These are phyloP conservation scores for Graphilbum sp. DNA, from an alignment of 2,329 filamentous ascomycete genomes.

Conservation along the genomic window DNA sequence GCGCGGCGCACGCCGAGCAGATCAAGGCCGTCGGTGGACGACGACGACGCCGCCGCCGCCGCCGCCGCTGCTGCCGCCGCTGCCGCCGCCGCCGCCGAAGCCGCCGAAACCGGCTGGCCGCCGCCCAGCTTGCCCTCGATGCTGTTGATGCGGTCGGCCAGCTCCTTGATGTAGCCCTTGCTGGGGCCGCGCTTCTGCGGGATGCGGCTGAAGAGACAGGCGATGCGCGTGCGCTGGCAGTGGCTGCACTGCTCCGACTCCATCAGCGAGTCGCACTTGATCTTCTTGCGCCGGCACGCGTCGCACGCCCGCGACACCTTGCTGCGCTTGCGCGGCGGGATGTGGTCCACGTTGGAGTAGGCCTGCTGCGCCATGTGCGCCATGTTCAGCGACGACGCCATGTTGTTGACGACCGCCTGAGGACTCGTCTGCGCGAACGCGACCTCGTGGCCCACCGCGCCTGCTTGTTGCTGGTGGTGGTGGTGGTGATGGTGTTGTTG, in stretches of 20 bases:
- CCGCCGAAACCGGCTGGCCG: slow-evolving; percentile 13
- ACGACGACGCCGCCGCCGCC: neutral
- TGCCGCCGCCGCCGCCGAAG: neutral
- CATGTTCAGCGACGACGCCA: slow-evolving; percentile 18
- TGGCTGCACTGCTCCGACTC: slow-evolving; percentile 66
- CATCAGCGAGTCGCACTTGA: slow-evolving; percentile 69
- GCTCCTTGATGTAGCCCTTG: slow-evolving; percentile 84
- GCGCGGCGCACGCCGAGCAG: slow-evolving; percentile 14
- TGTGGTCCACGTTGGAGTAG: slow-evolving; percentile 31
- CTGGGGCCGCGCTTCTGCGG: slow-evolving; percentile 80
- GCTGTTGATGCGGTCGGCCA: slow-evolving; percentile 68
- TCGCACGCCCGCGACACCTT: slow-evolving; percentile 84
- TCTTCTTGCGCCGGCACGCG: slow-evolving; percentile 78
- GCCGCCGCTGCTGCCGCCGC: neutral
- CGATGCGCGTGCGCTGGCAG: slow-evolving; percentile 59
- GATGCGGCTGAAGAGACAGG: slow-evolving; percentile 71
- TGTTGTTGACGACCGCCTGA: slow-evolving; percentile 10
- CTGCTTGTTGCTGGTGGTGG: slow-evolving; percentile 6
- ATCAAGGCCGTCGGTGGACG: slow-evolving; percentile 18
- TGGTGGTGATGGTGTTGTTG: too few species aligned
- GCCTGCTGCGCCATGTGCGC: slow-evolving; percentile 26
- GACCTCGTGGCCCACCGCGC: slow-evolving; percentile 8
- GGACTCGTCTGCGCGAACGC: slow-evolving; percentile 7
- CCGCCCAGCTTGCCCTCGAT: slow-evolving; percentile 63
- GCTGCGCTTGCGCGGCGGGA: slow-evolving; percentile 57